phyloP scores from a whole-genome alignment of 2,329 filamentous ascomycete species.

The Camptophora hylomeconis region DNA sequence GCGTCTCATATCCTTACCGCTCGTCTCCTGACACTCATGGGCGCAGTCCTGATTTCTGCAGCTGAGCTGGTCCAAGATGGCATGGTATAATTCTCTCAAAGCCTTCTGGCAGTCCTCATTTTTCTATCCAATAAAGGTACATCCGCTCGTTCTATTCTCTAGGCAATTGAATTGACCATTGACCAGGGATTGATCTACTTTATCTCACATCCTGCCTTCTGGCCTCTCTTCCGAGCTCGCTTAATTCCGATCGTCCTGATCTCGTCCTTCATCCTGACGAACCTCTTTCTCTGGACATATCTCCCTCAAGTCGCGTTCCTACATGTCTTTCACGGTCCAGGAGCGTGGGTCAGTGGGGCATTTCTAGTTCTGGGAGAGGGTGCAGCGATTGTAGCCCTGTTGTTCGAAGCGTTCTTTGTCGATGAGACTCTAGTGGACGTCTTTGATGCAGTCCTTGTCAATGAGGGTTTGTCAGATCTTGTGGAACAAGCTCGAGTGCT shows the following conservation, averaged over 20 bases:
- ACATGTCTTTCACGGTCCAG: conserved; percentile 71
- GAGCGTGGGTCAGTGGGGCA: conserved; percentile 80
- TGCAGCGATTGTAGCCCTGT: conserved; percentile 45
- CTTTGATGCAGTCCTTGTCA: conserved; percentile 75
- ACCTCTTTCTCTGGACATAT: conserved; percentile 80
- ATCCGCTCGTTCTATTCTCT: conserved; percentile 9
- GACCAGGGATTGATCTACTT: conserved; percentile 69
- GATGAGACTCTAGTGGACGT: conserved; percentile 67
- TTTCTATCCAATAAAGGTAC: conserved; percentile 36
- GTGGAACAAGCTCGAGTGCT: conserved; percentile 53
- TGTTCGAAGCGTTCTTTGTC: conserved; percentile 73
- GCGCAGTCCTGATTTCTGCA: too few relatives aligned
- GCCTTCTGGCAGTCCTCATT: conserved; percentile 23
- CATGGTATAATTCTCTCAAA: conserved; percentile 4
- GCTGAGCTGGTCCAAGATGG: background rate
- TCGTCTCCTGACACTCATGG: too few relatives aligned
- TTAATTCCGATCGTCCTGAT: conserved; percentile 71
- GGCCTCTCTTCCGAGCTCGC: conserved; percentile 64
- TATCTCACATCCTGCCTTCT: conserved; percentile 60
- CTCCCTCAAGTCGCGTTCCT: conserved; percentile 82
- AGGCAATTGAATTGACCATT: background rate
- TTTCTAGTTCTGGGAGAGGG: conserved; percentile 66
- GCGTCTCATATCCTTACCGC: too few relatives aligned
- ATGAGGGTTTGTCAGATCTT: conserved; percentile 56
- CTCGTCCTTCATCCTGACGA: conserved; percentile 67